phyloP scores from a whole-genome alignment of 257 asterid species.

The Orobanche coerulescens region DNA sequence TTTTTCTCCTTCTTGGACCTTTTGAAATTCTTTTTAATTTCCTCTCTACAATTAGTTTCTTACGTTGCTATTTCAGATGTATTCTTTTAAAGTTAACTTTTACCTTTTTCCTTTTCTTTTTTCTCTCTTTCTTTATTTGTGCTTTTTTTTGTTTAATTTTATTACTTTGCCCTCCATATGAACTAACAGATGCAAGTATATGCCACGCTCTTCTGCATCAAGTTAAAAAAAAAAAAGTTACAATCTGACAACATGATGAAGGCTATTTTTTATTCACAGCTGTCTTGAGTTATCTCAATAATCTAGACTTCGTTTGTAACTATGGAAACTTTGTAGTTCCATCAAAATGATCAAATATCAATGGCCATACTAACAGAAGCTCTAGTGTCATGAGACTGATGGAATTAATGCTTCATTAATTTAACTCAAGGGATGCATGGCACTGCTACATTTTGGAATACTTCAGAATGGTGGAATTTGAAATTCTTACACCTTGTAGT shows the following conservation, averaged over 20 bases:
- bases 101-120: background rate
- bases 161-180: background rate
- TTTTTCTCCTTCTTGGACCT: background rate
- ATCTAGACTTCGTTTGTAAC: background rate
- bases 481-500: background rate
- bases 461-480: background rate
- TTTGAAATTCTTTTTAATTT: background rate
- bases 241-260: background rate
- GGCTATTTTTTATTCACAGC: background rate
- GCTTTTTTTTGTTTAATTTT: background rate
- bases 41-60: background rate
- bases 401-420: background rate
- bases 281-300: background rate
- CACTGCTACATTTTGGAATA: background rate
- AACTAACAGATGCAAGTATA: background rate
- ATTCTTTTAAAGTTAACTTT: background rate
- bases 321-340: background rate
- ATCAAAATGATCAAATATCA: no score
- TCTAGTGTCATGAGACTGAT: no score
- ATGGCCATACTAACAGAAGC: no score
- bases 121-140: no score
- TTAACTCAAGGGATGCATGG: background rate
- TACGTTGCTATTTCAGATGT: background rate
- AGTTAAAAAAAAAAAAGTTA: no score
- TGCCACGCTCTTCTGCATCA: background rate